Percentiles rank a stretch among this genome's conserved stretches.
Conservation (phyloP, 2,329 filamentous ascomycete species). For the Emergomyces orientalis region DNA sequence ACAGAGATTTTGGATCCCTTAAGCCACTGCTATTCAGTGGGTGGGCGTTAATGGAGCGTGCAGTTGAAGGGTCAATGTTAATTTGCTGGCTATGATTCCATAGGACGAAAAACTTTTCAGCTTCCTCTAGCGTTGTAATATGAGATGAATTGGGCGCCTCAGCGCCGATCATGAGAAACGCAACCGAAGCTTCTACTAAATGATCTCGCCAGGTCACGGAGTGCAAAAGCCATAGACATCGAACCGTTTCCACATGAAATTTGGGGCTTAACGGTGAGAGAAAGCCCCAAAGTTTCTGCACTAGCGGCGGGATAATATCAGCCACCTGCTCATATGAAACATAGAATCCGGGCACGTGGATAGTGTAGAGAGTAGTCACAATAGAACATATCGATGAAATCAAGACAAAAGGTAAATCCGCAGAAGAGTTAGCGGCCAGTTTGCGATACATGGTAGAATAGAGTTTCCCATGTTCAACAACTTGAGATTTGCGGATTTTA, state of each 20-base stretch:
- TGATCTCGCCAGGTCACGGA: conserved; percentile 57
- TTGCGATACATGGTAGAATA: conserved; percentile 27
- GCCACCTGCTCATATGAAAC: conserved; percentile 43
- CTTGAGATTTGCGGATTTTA: conserved; percentile 31
- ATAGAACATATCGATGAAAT: conserved; percentile 43
- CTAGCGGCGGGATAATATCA: conserved; percentile 56
- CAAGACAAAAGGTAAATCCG: conserved; percentile 27
- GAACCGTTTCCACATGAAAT: conserved; percentile 87
- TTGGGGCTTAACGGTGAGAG: conserved; percentile 77
- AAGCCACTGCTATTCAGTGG: conserved; percentile 12
- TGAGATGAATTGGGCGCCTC: conserved; percentile 28
- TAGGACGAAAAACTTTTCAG: conserved; percentile 33
- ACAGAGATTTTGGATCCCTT: conserved; percentile 24
- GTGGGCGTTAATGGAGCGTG: conserved; percentile 22
- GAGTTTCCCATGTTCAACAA: conserved; percentile 27
- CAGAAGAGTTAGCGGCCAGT: conserved; percentile 18
- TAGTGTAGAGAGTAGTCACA: conserved; percentile 31
- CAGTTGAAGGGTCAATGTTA: conserved; percentile 29
- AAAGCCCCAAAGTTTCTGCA: conserved; percentile 67
- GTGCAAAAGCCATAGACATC: conserved; percentile 78
- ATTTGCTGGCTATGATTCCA: conserved; percentile 37
- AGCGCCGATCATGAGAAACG: conserved; percentile 55
- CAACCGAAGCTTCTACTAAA: conserved; percentile 71
- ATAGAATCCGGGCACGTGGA: conserved; percentile 29
- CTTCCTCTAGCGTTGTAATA: conserved; percentile 27